Evolutionary conservation across 768 basidiomycete genomes (phyloP).

Genomic region (Pilatotrama ljubarskyi): DNA sequence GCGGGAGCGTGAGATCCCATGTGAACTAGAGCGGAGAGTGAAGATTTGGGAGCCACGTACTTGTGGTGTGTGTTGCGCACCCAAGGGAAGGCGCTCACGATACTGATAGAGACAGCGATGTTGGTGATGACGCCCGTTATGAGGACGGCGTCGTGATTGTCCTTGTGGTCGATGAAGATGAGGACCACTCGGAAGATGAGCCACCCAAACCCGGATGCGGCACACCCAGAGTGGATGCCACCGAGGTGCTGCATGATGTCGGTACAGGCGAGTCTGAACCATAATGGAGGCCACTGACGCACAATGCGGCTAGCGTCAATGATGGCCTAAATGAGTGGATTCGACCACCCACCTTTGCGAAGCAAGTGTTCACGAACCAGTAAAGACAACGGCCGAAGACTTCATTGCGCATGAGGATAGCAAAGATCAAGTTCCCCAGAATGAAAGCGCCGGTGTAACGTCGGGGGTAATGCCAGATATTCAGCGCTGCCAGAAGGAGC

Average conservation of each 20-base stretch:
- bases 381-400: conserved; percentile 42
- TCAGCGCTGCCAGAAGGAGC: conserved; percentile 33
- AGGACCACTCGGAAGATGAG: conserved; percentile 38
- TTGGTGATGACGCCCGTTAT: conserved; percentile 42
- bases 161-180: conserved; percentile 38
- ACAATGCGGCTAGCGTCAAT: neutral
- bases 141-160: conserved; percentile 39
- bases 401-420: conserved; percentile 46
- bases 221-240: conserved; percentile 47
- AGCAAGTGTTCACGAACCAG: conserved; percentile 35
- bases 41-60: conserved; percentile 27
- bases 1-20: conserved; percentile 13
- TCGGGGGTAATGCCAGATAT: conserved; percentile 38
- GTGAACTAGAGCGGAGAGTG: neutral
- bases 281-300: conserved; percentile 41
- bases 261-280: conserved; percentile 41
- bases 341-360: conserved; percentile 36
- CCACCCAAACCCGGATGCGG: conserved; percentile 39
- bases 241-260: conserved; percentile 42
- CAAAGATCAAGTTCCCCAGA: conserved; percentile 42
- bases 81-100: conserved; percentile 43
- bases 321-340: neutral
- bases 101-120: conserved; percentile 38
- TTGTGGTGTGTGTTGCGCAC: conserved; percentile 45
- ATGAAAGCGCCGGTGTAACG: conserved; percentile 39